These are phyloP conservation scores for Galeopsis tetrahit DNA, from an alignment of 257 asterid species.

Conservation along the genomic window DNA sequence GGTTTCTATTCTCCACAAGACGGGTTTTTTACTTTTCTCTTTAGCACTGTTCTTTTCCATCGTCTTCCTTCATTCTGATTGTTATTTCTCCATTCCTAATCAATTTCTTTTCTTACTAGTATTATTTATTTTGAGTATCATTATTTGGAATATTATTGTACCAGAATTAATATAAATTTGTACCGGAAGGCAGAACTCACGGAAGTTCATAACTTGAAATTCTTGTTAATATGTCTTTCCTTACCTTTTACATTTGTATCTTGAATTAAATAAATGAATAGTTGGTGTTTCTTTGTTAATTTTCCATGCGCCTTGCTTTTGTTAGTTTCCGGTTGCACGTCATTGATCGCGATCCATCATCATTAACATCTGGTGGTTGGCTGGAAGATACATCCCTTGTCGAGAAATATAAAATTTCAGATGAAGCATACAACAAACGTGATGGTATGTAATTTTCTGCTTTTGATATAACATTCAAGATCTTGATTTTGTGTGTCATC, in stretches of 20 bases:
- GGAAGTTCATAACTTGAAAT: not conserved
- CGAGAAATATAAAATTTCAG: conserved; percentile 93
- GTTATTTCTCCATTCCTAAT: not conserved
- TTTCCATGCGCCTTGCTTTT: conserved; percentile 19
- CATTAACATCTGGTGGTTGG: conserved; percentile 98
- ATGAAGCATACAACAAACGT: conserved; percentile 83
- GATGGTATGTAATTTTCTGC: conserved; percentile 56
- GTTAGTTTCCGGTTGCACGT: conserved; percentile 79
- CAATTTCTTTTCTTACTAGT: not conserved
- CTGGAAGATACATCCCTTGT: conserved; percentile 93
- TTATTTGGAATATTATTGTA: not conserved
- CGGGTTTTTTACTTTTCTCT: conserved; percentile 55
- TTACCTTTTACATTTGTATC: not conserved
- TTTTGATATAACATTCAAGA: conserved; percentile 16
- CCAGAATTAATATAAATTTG: not conserved
- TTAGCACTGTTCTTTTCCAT: conserved; percentile 1
- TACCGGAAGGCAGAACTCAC: not conserved
- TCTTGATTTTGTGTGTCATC: conserved; percentile 21
- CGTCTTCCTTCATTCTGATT: not conserved
- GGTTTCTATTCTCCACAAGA: conserved; percentile 91
- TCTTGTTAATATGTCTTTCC: conserved; percentile 1
- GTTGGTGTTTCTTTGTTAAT: not conserved
- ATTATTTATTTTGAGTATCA: not conserved
- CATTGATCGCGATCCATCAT: conserved; percentile 88
- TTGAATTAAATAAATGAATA: conserved; percentile 3